Base-by-base conservation (phyloP, 768 basidiomycete species). In the Tylopilus balloui region DNA sequence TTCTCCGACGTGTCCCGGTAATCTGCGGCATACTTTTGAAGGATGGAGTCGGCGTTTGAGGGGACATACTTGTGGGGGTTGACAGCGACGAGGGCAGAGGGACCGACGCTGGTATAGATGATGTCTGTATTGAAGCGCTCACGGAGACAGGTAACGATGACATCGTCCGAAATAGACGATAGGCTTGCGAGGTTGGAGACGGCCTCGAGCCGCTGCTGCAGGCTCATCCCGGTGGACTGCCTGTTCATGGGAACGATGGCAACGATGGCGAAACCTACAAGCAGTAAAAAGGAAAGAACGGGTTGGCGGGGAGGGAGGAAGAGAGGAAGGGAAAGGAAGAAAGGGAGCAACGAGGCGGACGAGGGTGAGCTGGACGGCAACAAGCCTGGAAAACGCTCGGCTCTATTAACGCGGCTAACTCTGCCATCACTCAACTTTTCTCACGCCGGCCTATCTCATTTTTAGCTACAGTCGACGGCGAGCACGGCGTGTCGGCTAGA, bases 1-100 rank as follows among this genome's bases (percentile, higher is more conserved):
- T 79, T 77, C 42, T 78, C 77, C 10, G 77, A 71, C 6, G 87
- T 84, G 59, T 90, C 83, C 36, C 90, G 78, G 63, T 93, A 92
- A 60, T 94, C 86, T 17, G 84, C 76, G 3, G 90, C 86, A 64
- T 96, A 96, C 64, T 88, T 86, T 67, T 89, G 80, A 25, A 97
- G 71, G 27, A 88, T 70, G 0, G 86, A 80, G 71, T 97, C 94
- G 54, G 88, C 81, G 59, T 91, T 95, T 47, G 81, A 80, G 15
- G 84, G 55, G 36, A 95, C 78, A 58, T 90, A 92, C 68, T 94
- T 93, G 75, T 94, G 88, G 0, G 94, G 93, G 68, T 98, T 98
- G 58, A 97, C 75, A 25, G 88, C 88, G 53, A 97, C 83, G 56
- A 96, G 73, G 8, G 77, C 76, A 24, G 82, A 82, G 6, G 86